Evolutionary conservation across 2,329 filamentous ascomycete species (phyloP).

Genomic region (Penicillium sp.): DNA sequence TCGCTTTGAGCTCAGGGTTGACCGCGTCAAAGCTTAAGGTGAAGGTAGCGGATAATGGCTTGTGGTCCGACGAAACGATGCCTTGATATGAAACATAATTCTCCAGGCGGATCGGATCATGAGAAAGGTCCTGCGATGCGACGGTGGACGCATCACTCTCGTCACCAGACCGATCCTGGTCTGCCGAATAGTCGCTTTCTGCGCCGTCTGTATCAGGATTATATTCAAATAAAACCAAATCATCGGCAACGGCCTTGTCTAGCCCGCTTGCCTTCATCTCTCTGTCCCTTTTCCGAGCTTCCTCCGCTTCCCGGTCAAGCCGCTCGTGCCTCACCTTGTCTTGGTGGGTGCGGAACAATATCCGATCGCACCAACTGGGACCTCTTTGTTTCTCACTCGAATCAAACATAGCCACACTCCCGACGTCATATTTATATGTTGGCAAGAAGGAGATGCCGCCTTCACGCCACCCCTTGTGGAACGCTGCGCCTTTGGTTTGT

Average conservation of each 20-base stretch:
- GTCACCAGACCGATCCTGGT: slow-evolving; percentile 45
- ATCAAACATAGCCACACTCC: slow-evolving; percentile 88
- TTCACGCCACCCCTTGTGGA: slow-evolving; percentile 90
- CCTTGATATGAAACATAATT: slow-evolving; percentile 85
- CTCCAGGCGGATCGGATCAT: slow-evolving; percentile 54
- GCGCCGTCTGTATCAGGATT: slow-evolving; percentile 73
- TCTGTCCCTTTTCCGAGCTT: slow-evolving; percentile 68
- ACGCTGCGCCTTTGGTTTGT: slow-evolving; percentile 71
- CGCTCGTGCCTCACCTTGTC: slow-evolving; percentile 65
- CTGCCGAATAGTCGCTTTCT: slow-evolving; percentile 57
- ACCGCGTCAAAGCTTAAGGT: slow-evolving; percentile 81
- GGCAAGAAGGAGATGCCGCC: slow-evolving; percentile 83
- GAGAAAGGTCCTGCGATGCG: slow-evolving; percentile 28
- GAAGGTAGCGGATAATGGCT: slow-evolving; percentile 81
- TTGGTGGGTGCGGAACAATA: slow-evolving; percentile 74
- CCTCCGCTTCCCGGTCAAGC: slow-evolving; percentile 60
- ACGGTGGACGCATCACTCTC: slow-evolving; percentile 39
- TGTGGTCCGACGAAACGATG: slow-evolving; percentile 90
- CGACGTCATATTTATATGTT: slow-evolving; percentile 96
- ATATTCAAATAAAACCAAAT: slow-evolving; percentile 84
- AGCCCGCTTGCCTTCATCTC: slow-evolving; percentile 80
- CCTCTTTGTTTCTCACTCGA: slow-evolving; percentile 89
- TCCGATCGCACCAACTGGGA: slow-evolving; percentile 95
- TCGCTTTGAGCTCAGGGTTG: slow-evolving; percentile 76
- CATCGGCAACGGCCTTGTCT: slow-evolving; percentile 68